Percentiles rank a stretch among this genome's conserved stretches.
Conservation (phyloP, 176 grass and related monocot genomes). For the Rhynchospora pubera region DNA sequence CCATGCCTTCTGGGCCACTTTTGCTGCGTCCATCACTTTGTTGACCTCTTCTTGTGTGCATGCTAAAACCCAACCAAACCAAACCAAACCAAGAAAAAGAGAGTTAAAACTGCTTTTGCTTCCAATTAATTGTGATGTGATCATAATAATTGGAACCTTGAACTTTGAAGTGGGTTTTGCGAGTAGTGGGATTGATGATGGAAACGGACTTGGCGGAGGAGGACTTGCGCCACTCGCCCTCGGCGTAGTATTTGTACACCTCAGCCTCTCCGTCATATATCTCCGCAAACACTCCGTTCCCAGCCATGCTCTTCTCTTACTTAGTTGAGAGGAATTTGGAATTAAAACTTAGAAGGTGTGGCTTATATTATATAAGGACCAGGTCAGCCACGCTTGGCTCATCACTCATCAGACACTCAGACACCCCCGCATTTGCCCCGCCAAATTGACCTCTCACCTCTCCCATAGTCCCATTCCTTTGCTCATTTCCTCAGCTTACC, state of each 20-base stretch:
- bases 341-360: neutral
- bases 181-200: conserved; percentile 90
- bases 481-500: neutral
- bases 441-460: conserved; percentile 10
- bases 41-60: conserved; percentile 99
- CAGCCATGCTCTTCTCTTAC: conserved; percentile 45
- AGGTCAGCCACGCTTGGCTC: conserved; percentile 15
- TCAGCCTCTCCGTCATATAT: conserved; percentile 69
- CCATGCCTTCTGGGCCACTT: conserved; percentile 74
- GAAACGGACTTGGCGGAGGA: conserved; percentile 79
- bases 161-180: conserved; percentile 73
- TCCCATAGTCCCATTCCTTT: neutral
- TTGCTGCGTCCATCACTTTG: conserved; percentile 82
- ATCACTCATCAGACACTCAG: neutral
- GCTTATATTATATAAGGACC: conserved; percentile 6
- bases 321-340: neutral
- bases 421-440: too few species aligned
- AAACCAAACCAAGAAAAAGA: neutral
- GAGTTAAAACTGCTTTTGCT: neutral
- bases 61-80: conserved; percentile 41
- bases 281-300: conserved; percentile 52
- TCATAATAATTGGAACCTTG: conserved; percentile 36
- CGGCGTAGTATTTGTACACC: conserved; percentile 86
- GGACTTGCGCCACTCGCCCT: conserved; percentile 73
- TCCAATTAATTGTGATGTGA: too few species aligned